Conservation (phyloP, 208 protist species). For the Trichomonas tenax region DNA sequence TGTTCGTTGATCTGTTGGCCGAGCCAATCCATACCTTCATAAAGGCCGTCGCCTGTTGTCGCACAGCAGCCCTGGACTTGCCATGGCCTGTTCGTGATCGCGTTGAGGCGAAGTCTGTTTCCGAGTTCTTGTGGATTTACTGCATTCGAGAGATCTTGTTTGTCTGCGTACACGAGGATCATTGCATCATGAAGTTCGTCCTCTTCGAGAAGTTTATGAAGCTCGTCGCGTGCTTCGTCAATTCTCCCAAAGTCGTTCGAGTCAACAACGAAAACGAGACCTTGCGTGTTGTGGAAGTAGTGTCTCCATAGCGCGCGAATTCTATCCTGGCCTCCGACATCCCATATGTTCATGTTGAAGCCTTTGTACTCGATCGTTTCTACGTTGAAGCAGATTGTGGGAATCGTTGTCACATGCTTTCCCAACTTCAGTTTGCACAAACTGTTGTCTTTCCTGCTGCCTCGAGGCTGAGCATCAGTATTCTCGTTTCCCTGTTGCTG, state of each 20-base stretch:
- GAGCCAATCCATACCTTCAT: constrained; percentile 85
- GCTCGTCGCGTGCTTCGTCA: constrained; percentile 50
- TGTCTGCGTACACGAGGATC: constrained; percentile 93
- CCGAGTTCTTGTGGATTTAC: constrained; percentile 77
- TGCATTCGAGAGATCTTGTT: constrained; percentile 88
- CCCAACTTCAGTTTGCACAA: too few relatives aligned
- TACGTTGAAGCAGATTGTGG: too few relatives aligned
- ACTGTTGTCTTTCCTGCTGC: constrained; percentile 56
- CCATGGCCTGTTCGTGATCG: background rate
- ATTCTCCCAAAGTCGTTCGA: constrained; percentile 77
- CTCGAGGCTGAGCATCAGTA: constrained; percentile 84
- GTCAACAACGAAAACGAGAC: constrained; percentile 89
- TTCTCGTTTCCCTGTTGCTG: constrained; percentile 57
- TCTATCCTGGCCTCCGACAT: constrained; percentile 81
- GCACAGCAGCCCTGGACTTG: constrained; percentile 73
- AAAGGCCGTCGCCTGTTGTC: constrained; percentile 70
- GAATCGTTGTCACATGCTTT: too few relatives aligned
- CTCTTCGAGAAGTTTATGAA: too few relatives aligned
- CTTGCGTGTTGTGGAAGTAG: constrained; percentile 44
- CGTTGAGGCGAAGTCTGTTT: too few relatives aligned
- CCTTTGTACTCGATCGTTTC: constrained; percentile 89
- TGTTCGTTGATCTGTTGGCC: background rate
- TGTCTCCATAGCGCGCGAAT: constrained; percentile 42
- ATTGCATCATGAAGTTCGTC: constrained; percentile 80
- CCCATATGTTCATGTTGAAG: constrained; percentile 86